A percentile compares a stretch with the other conserved stretches of the same genome.
Conservation (phyloP, 495 filamentous ascomycete genomes). For the Aspergillus panamensis region DNA sequence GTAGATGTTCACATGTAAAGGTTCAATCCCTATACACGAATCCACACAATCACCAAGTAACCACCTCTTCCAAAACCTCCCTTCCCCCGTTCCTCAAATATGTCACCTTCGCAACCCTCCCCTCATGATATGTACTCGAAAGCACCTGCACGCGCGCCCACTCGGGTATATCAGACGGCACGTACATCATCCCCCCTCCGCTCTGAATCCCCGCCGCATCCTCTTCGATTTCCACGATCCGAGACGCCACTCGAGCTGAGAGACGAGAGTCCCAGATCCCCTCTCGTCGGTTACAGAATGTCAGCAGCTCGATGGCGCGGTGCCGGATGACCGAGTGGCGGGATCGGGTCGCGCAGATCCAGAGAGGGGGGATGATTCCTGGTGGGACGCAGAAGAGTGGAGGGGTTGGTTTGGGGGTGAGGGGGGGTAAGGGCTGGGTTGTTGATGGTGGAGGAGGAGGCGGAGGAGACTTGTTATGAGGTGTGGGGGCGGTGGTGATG, state of each 20-base stretch:
- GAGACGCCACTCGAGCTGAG: neutral
- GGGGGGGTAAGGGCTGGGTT: neutral
- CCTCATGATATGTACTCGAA: conserved; percentile 1
- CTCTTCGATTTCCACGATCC: neutral
- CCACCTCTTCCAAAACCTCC: neutral
- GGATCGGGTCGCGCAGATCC: conserved; percentile 3
- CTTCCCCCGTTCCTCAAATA: neutral
- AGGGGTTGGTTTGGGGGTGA: neutral
- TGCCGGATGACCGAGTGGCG: conserved; percentile 5
- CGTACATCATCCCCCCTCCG: neutral
- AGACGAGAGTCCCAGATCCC: conserved; percentile 11
- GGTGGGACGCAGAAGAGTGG: conserved; percentile 6
- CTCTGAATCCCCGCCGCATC: neutral
- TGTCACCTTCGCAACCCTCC: neutral
- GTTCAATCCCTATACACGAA: no score
- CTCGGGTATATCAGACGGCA: neutral
- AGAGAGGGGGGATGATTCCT: conserved; percentile 9
- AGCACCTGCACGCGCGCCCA: neutral
- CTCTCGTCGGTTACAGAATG: conserved; percentile 12
- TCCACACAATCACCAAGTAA: neutral
- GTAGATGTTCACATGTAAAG: neutral
- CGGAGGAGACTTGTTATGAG: neutral
- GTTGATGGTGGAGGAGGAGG: neutral
- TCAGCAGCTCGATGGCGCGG: conserved; percentile 3
- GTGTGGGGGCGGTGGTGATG: neutral